Base-by-base conservation (phyloP, 2,329 filamentous ascomycete species). In the Cryoendolithus antarcticus region DNA sequence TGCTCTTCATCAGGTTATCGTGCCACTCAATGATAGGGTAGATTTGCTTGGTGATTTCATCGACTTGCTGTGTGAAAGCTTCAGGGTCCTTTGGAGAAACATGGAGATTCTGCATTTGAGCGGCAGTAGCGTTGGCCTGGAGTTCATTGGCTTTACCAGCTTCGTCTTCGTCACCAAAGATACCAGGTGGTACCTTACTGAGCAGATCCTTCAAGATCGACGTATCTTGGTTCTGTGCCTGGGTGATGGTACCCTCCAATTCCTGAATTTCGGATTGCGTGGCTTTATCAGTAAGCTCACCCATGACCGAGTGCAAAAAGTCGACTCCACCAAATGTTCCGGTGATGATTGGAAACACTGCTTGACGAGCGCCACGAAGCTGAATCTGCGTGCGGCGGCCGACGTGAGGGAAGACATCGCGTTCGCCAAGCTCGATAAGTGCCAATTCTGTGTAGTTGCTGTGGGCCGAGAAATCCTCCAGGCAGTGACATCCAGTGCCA, bases 21-120 rank as follows among this genome's bases (percentile, higher is more conserved):
- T 94, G 88, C 69, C 86, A 93, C 59, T 93, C 73, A 44, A 95
- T 81, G 46, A 86, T 82, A 1, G 89, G 88, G 68, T 89, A 89
- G 49, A 95, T 80, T 60, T 93, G 80, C 57, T 72, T 66, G 48
- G 80, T 82, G 37, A 86, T 69, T 44, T 84, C 70, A 48, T 79
- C 69, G 50, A 93, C 67, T 57, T 93, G 84, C n/a, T 59, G 56
- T 9, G 86, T 86, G 63, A 85, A 93, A 50, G 83, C 82, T 58
- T 94, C 88, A 1, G 86, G 84, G 41, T 91, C 71, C 38, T 78
- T 77, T 4, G 86, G 86, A 7, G 79, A 82, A 45, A 93, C 75
- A 15, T 70, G 69, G 52, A 81, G 71, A 56, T 82, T 81, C 53
- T 83, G 67, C 69, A 91, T 78, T 59, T 89, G 81, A 19, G 84